Evolutionary conservation across 1,139 yeast genomes (phyloP), one percentile per base, ranked within the genome.

Genomic region (Geotrichum aggregatum): DNA sequence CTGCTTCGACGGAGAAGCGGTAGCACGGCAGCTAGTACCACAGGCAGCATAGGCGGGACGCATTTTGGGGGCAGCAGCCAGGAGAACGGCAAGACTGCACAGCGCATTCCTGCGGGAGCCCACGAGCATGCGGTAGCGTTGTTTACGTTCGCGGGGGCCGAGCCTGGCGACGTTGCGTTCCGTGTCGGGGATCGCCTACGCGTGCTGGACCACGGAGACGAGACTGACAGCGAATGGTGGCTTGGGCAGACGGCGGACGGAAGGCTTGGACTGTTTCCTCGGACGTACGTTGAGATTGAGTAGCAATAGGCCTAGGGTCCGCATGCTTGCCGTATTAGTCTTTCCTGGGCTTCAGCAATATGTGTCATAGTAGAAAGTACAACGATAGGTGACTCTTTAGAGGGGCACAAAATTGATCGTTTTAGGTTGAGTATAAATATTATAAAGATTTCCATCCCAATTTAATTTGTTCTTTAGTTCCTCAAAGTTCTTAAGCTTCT

Each of bases 151-250:
- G 52, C 59, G 1, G 74, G 73, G 6, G 65, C 62, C 42, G 68
- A 67, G 47, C 71, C 71, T 1, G 80, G 77, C 0, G 87, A 83
- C 60, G 70, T 83, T 30, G 61, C 75, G 2, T 73, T 83, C 57
- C 60, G 67, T 26, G 68, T 64, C 34, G 84, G 84, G 6, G 84
- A 80, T 55, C 61, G 65, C 45, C 73, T 83, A 33, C 67, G 63
- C 42, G 68, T 82, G 2, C 54, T 78, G 30, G 76, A 74, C 49
- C 67, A 64, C 21, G 68, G 71, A 0, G 68, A 66, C 30, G 70
- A 62, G 40, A 59, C 59, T 16, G 76, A 71, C 39, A 76, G 75
- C 5, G 66, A 69, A 31, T 82, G 87, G 87, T 82, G 86, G 85
- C 73, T 73, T 55, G 87, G 87, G 1, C 74, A 74, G 59, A 59